These are phyloP conservation scores for Colletotrichum sublineola DNA, from an alignment of 2,329 filamentous ascomycete species.

Conservation along the genomic window DNA sequence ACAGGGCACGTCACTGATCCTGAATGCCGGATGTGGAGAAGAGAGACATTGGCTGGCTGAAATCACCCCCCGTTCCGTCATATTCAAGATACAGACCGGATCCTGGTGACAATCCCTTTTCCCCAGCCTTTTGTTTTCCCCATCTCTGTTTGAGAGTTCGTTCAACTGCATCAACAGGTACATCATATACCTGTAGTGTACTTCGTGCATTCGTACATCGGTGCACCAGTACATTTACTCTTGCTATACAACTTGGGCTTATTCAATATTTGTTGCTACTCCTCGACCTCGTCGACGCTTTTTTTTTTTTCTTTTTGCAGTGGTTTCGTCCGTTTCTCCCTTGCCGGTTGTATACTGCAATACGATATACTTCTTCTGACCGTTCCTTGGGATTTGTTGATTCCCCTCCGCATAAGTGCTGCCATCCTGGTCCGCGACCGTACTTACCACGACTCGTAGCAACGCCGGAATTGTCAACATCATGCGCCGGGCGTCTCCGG, in stretches of 20 bases:
- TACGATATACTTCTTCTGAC: not conserved
- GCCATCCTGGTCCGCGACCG: constrained; percentile 33
- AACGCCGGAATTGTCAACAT: constrained; percentile 33
- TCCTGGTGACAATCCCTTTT: constrained; percentile 10
- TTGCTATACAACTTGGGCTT: not conserved
- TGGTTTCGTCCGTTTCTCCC: not conserved
- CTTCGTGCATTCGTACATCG: too few relatives aligned
- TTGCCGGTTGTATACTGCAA: not conserved
- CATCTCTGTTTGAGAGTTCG: too few relatives aligned
- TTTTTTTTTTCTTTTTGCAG: not conserved
- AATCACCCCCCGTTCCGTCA: not conserved
- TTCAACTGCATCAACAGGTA: too few relatives aligned
- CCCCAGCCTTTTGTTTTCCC: not conserved
- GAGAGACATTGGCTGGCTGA: not conserved
- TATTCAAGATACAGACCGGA: not conserved
- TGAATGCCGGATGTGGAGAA: not conserved
- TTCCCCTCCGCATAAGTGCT: constrained; percentile 22
- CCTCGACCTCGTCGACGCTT: constrained; percentile 4
- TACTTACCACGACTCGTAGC: constrained; percentile 29
- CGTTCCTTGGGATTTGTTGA: not conserved
- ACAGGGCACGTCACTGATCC: constrained; percentile 29
- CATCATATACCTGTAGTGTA: not conserved
- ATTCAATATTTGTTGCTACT: not conserved
- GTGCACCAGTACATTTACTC: too few relatives aligned
- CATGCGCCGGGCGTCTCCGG: constrained; percentile 39